A percentile compares a stretch with the other conserved stretches of the same genome.
These are phyloP conservation scores for Penicillium mononematosum DNA, from an alignment of 495 filamentous ascomycete genomes.

Conservation along the genomic window DNA sequence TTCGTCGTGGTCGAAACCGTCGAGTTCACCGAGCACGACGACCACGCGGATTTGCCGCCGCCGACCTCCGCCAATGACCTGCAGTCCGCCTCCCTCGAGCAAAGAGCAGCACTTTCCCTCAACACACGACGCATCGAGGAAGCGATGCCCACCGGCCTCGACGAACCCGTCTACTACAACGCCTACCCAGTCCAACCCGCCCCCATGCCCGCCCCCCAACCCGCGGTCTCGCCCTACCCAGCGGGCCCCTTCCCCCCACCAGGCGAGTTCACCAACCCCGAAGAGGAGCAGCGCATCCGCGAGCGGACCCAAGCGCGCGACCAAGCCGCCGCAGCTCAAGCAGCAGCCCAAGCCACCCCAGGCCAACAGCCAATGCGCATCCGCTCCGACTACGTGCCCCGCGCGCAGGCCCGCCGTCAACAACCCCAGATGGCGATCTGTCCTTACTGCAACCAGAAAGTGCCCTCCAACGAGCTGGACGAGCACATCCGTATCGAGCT, in stretches of 20 bases:
- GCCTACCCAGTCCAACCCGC: slow-evolving; percentile 42
- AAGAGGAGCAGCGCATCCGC: slow-evolving; percentile 65
- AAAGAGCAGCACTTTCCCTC: slow-evolving; percentile 87
- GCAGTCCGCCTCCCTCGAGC: slow-evolving; percentile 89
- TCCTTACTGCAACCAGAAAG: slow-evolving; percentile 90
- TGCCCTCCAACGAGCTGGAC: slow-evolving; percentile 81
- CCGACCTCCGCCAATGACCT: slow-evolving; percentile 87
- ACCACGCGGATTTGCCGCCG: slow-evolving; percentile 79
- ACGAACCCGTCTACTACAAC: slow-evolving; percentile 57
- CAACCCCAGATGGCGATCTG: slow-evolving; percentile 74
- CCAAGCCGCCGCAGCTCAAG: slow-evolving; percentile 74
- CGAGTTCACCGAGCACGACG: slow-evolving; percentile 86
- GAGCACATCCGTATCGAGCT: slow-evolving; percentile 96
- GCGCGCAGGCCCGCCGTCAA: slow-evolving; percentile 66
- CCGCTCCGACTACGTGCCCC: slow-evolving; percentile 85
- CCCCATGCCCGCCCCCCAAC: slow-evolving; percentile 22
- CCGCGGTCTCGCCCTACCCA: slow-evolving; percentile 35
- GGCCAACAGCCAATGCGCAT: slow-evolving; percentile 80
- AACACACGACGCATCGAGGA: slow-evolving; percentile 88
- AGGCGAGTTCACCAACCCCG: slow-evolving; percentile 51
- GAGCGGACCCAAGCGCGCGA: slow-evolving; percentile 67
- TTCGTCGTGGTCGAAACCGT: slow-evolving; percentile 96
- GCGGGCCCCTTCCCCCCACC: slow-evolving; percentile 39
- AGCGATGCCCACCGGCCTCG: slow-evolving; percentile 82
- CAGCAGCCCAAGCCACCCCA: slow-evolving; percentile 65